phyloP scores from a whole-genome alignment of 371 early-diverging fungal genomes.

The Zychaea mexicana region DNA sequence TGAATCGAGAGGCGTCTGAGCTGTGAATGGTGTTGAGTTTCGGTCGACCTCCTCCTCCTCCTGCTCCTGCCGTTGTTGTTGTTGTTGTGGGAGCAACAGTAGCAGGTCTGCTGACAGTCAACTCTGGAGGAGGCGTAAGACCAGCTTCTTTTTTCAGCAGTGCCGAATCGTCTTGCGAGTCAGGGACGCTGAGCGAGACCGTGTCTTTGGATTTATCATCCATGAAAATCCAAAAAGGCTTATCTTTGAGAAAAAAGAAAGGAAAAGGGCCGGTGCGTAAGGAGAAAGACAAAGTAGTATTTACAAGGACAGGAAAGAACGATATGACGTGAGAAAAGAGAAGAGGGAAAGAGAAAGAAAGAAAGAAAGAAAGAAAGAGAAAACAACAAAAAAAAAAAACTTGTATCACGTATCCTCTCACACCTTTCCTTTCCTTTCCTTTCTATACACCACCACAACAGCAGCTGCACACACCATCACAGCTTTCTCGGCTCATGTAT shows the following conservation, averaged over 20 bases:
- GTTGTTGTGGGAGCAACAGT: not conserved
- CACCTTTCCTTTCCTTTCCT: too few species aligned
- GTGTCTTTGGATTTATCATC: slow-evolving; percentile 1
- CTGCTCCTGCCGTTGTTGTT: too few species aligned
- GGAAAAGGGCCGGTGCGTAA: too few species aligned
- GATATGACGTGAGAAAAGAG: slow-evolving; percentile 4
- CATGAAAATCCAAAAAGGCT: not conserved
- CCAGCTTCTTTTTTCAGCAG: not conserved
- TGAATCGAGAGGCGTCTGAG: slow-evolving; percentile 36
- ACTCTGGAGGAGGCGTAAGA: not conserved
- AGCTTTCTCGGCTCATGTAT: too few species aligned
- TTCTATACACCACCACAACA: too few species aligned
- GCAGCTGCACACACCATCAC: too few species aligned
- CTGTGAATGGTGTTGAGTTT: slow-evolving; percentile 38
- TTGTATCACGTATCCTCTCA: too few species aligned
- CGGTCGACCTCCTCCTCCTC: too few species aligned
- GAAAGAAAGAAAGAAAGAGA: not conserved
- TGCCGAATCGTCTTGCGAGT: not conserved
- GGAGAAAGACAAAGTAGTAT: not conserved
- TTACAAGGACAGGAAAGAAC: not conserved
- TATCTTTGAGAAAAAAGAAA: not conserved
- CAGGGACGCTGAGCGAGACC: not conserved
- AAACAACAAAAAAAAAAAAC: not conserved
- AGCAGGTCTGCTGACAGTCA: not conserved
- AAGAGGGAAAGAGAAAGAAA: not conserved